Evolutionary conservation across 2,329 filamentous ascomycete species (phyloP).

Genomic region (Ophiostoma novo-ulmi): DNA sequence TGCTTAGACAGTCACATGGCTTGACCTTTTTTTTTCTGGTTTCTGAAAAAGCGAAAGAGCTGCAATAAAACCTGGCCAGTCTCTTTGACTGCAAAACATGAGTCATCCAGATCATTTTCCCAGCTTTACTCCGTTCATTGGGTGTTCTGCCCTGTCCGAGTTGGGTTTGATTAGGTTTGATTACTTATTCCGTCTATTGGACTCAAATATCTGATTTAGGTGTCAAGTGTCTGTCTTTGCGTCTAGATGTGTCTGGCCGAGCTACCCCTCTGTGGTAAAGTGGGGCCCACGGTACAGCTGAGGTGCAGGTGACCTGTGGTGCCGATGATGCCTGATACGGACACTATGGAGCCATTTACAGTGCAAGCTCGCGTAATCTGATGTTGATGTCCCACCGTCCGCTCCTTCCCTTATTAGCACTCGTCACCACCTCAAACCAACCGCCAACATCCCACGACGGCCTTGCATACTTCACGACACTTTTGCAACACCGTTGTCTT

Average conservation of each 20-base stretch:
- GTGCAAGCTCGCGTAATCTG: not conserved
- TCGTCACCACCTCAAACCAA: not conserved
- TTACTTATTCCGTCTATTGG: not conserved
- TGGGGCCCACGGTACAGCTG: not conserved
- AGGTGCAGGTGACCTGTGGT: slow-evolving; percentile 5
- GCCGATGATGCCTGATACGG: slow-evolving; percentile 4
- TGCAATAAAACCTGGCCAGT: not conserved
- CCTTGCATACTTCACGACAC: not conserved
- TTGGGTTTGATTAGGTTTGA: not conserved
- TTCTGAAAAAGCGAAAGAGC: not conserved
- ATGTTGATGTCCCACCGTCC: slow-evolving; percentile 1
- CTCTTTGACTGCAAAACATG: not conserved
- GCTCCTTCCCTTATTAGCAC: not conserved
- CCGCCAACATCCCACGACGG: not conserved
- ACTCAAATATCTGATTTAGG: not conserved
- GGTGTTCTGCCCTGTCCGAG: not conserved
- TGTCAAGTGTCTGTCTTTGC: not conserved
- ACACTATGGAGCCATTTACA: not conserved
- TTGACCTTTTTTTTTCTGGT: not conserved
- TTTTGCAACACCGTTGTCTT: not conserved
- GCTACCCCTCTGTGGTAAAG: slow-evolving; percentile 11
- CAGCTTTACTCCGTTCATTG: not conserved
- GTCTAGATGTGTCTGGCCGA: not conserved
- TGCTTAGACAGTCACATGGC: not conserved
- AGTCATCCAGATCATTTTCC: not conserved